These are phyloP conservation scores for Sarocladium oryzae DNA, from an alignment of 2,329 filamentous ascomycete genomes.

Conservation along the genomic window DNA sequence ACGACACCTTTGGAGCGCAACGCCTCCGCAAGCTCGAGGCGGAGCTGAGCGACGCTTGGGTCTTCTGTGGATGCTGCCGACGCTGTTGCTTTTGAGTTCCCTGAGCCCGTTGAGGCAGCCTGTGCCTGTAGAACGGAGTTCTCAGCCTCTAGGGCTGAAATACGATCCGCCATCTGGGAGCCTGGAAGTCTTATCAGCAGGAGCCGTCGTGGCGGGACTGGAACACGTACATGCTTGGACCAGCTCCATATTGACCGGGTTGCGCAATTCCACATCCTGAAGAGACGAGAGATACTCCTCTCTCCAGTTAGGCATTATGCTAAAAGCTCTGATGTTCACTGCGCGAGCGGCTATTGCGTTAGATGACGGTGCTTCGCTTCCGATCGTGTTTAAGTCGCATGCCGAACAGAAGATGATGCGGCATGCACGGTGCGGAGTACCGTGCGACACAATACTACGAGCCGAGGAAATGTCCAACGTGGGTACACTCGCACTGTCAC, in stretches of 20 bases:
- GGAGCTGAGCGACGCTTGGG: slow-evolving; percentile 41
- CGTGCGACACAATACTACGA: neutral
- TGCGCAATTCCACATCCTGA: slow-evolving; percentile 63
- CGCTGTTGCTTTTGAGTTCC: slow-evolving; percentile 9
- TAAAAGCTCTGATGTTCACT: neutral
- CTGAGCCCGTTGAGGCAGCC: slow-evolving; percentile 17
- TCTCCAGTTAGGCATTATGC: slow-evolving; percentile 62
- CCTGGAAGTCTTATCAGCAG: slow-evolving; percentile 35
- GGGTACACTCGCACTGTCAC: neutral
- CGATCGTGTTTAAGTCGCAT: neutral
- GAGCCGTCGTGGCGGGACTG: neutral
- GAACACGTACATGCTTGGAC: slow-evolving; percentile 69
- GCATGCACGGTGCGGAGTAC: neutral
- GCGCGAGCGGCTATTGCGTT: neutral
- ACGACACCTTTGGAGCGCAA: slow-evolving; percentile 67
- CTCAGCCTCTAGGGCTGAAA: slow-evolving; percentile 56
- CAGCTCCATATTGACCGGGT: slow-evolving; percentile 54
- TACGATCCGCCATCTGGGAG: slow-evolving; percentile 60
- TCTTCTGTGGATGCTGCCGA: slow-evolving; percentile 18
- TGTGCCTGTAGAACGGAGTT: slow-evolving; percentile 34
- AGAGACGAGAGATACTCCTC: slow-evolving; percentile 75
- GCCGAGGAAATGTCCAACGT: neutral
- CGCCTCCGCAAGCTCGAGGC: slow-evolving; percentile 68
- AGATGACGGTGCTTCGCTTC: neutral
- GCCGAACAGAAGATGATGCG: neutral